phyloP scores from a whole-genome alignment of 164 flowering plant genomes.

The Euptelea pleiosperma region DNA sequence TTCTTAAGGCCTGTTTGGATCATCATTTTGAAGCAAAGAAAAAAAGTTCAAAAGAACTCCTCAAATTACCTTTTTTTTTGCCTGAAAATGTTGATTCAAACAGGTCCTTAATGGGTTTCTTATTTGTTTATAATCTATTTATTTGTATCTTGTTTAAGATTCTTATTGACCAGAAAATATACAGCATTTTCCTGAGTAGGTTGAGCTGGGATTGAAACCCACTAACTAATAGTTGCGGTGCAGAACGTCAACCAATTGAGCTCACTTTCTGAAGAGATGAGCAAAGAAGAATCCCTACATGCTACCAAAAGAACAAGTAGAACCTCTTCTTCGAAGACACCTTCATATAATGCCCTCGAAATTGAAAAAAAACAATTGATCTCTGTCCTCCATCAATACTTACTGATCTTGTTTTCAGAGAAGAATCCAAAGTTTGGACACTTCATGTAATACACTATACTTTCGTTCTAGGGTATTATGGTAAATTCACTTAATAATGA shows the following conservation, averaged over 20 bases:
- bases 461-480: too few species aligned
- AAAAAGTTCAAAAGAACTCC: too few species aligned
- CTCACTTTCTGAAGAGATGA: conserved; percentile 32
- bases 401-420: conserved; percentile 42
- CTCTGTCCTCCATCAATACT: conserved; percentile 25
- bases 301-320: conserved; percentile 58
- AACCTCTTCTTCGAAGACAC: conserved; percentile 31
- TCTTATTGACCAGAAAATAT: background rate
- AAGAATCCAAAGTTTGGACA: conserved; percentile 41
- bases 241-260: conserved; percentile 1
- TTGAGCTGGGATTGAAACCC: too few species aligned
- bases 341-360: conserved; percentile 20
- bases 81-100: background rate
- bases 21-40: too few species aligned
- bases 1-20: background rate
- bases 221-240: background rate
- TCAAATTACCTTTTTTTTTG: too few species aligned
- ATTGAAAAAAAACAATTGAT: conserved; percentile 21
- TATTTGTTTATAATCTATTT: background rate
- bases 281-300: conserved; percentile 43
- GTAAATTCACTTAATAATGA: too few species aligned
- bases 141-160: background rate
- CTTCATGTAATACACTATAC: too few species aligned
- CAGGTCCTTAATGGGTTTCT: background rate
- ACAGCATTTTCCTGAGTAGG: too few species aligned